A percentile compares a stretch with the other conserved stretches of the same genome.
Conservation (phyloP, 2,329 filamentous ascomycete genomes). For the Penicillium sp. region DNA sequence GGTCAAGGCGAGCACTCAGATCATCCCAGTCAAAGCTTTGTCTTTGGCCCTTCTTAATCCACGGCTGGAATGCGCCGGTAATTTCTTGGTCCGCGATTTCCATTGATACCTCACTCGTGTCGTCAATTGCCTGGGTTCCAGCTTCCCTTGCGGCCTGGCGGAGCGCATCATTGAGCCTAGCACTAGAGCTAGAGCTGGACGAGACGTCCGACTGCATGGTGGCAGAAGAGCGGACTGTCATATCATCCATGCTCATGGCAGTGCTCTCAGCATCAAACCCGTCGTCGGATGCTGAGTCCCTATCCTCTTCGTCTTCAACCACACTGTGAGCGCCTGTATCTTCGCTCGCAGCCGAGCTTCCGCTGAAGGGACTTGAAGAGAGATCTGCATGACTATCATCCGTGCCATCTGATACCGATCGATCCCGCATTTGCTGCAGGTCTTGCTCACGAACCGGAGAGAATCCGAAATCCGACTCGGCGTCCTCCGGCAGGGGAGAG, state of each 20-base stretch:
- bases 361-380: slow-evolving; percentile 78
- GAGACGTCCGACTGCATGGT: slow-evolving; percentile 59
- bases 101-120: slow-evolving; percentile 72
- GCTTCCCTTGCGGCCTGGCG: slow-evolving; percentile 74
- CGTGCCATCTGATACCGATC: slow-evolving; percentile 24
- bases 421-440: slow-evolving; percentile 59
- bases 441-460: slow-evolving; percentile 68
- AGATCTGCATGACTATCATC: slow-evolving; percentile 67
- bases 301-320: slow-evolving; percentile 44
- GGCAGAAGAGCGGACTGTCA: slow-evolving; percentile 67
- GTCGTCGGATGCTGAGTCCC: slow-evolving; percentile 46
- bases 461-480: slow-evolving; percentile 58
- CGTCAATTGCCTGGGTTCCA: slow-evolving; percentile 68
- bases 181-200: slow-evolving; percentile 66
- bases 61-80: slow-evolving; percentile 52
- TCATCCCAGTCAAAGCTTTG: slow-evolving; percentile 47
- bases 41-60: slow-evolving; percentile 47
- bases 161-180: slow-evolving; percentile 74
- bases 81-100: slow-evolving; percentile 68
- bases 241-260: slow-evolving; percentile 80
- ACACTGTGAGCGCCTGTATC: slow-evolving; percentile 43
- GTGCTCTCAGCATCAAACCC: slow-evolving; percentile 67
- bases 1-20: slow-evolving; percentile 45
- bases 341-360: slow-evolving; percentile 52
- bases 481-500: slow-evolving; percentile 63